Evolutionary conservation across 164 flowering plant species (phyloP), one percentile per base, ranked within the genome.

Genomic region (Akebia trifoliata): DNA sequence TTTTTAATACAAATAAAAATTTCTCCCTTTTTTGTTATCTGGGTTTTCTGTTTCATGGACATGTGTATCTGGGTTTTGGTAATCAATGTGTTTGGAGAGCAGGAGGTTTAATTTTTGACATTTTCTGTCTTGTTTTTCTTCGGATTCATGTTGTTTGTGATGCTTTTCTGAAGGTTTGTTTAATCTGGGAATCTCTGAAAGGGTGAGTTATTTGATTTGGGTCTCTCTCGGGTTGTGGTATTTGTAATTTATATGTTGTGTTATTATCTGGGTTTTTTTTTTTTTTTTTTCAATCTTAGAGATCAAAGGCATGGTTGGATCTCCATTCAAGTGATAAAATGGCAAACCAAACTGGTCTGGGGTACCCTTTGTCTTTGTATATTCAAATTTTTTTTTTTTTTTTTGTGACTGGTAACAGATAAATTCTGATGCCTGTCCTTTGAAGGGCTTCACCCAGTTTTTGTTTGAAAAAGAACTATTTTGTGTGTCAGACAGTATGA

Each of bases 171-270:
- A 45, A 37, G 28, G 46, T 54, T 65, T 49, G 11, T 8, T 45
- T 65, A 52, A 62, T 64, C 42, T 64, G 66, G 65, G 61, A 50
- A 57, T 40, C 37, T 47, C 47, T 64, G 48, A 36, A 25, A 35
- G 67, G 47, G 34, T 52, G 65, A 15, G 8, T 64, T 30, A 28
- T 8, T 7, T 4, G 4, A 12, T 66, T 47, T 44, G 20, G 14
- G 12, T 38, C 17, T 2, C 15, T 20, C 14, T 54, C 30, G 31
- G 8, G 35, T 22, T 59, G 31, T n/a, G 38, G 17, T 58, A 24
- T 24, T 24, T 58, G 32, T 15, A 4, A 24, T 25, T 48, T 48
- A 25, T 1, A 31, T 8, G 2, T 10, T 47, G 4, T 22, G 10
- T 37, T 4, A 6, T 3, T 31, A n/a, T n/a, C n/a, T n/a, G n/a